Conservation (phyloP, 805 yeast genomes). For the Saturnispora galanensis region DNA sequence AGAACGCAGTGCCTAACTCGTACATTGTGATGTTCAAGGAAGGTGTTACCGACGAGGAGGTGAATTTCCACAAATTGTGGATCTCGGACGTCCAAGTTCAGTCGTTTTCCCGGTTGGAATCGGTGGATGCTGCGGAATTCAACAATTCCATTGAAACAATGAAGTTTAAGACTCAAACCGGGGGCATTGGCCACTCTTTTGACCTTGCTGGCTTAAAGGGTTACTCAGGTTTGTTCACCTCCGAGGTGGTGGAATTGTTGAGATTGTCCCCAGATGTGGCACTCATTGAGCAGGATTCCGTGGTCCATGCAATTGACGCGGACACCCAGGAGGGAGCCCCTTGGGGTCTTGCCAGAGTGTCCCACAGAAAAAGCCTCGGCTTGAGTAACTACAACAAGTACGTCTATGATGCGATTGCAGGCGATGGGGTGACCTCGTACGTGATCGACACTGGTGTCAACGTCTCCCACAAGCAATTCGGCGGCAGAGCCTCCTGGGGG, state of each 20-base stretch:
- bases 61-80: slow-evolving; percentile 59
- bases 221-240: slow-evolving; percentile 78
- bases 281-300: slow-evolving; percentile 62
- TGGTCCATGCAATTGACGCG: slow-evolving; percentile 53
- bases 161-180: slow-evolving; percentile 19
- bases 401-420: slow-evolving; percentile 61
- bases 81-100: slow-evolving; percentile 45
- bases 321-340: slow-evolving; percentile 77
- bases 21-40: slow-evolving; percentile 83
- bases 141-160: slow-evolving; percentile 20
- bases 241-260: slow-evolving; percentile 62
- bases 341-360: slow-evolving; percentile 89
- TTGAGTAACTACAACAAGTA: slow-evolving; percentile 66
- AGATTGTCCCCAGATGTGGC: slow-evolving; percentile 45
- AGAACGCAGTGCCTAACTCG: slow-evolving; percentile 53
- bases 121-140: slow-evolving; percentile 21
- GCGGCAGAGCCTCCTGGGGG: slow-evolving; percentile 82
- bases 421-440: slow-evolving; percentile 78
- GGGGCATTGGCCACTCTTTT: slow-evolving; percentile 56
- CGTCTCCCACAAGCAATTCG: slow-evolving; percentile 65
- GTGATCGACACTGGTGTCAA: slow-evolving; percentile 87
- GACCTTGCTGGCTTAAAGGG: slow-evolving; percentile 58
- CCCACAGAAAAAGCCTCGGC: slow-evolving; percentile 66
- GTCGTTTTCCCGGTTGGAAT: slow-evolving; percentile 22
- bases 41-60: slow-evolving; percentile 41